Evolutionary conservation across 2,329 filamentous ascomycete genomes (phyloP), one percentile per base, ranked within the genome.

Genomic region (Xylaria digitata): DNA sequence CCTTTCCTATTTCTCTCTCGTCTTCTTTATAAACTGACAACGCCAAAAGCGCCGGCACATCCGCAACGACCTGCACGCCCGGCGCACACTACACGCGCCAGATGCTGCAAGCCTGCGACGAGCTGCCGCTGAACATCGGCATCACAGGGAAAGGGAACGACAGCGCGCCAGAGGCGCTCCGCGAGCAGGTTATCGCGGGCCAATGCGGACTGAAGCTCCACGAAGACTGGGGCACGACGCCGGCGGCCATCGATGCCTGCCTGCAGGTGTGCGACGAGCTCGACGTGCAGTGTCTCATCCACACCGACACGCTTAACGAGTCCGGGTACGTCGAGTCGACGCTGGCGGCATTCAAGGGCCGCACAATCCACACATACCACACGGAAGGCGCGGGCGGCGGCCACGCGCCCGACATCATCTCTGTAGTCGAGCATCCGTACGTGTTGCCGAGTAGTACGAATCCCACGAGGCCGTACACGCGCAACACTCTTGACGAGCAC

Each of bases 111-210:
- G 94, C 94, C 7, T 90, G 88, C 75, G 95, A 98, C 77, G 78
- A 80, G 3, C 82, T 97, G 15, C 95, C 95, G 0, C 79, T 98
- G 70, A 98, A 98, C 78, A 83, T 95, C 62, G 95, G 94, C 43
- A 92, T 98, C 75, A 97, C 94, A 0, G 93, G 92, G 48, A 98
- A 98, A 82, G 95, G 95, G 67, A 97, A 97, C 76, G 95, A 98
- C 78, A 89, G 90, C 71, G 87, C 87, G 11, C 85, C 88, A 0
- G 78, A 80, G 1, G 92, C 91, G 9, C 85, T 98, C 1, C 87
- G 89, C 55, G 92, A 97, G 72, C 93, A 97, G 80, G 86, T 92
- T 64, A 82, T 87, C 62, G 95, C 95, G 0, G 95, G 95, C 9
- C 94, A 91, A 0, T 95, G 93, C 73, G 95, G 95, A 7, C 86